Conservation (phyloP, 805 yeast genomes). For the Zygotorulaspora florentina region DNA sequence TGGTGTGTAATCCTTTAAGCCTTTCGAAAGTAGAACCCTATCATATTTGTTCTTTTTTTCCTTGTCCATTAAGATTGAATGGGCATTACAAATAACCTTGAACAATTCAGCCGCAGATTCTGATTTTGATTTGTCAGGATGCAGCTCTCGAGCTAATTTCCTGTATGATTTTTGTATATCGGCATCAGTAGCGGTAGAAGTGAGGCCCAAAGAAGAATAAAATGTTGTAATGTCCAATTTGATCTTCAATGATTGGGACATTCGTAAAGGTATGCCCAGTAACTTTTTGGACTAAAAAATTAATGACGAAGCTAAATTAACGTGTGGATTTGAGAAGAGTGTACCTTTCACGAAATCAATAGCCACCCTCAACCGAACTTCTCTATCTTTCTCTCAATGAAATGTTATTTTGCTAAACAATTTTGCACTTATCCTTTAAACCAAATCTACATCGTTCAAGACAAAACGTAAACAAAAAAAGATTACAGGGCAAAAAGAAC, state of each 20-base stretch:
- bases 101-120: slow-evolving; percentile 32
- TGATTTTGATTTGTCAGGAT: slow-evolving; percentile 73
- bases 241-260: slow-evolving; percentile 13
- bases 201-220: slow-evolving; percentile 29
- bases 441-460: neutral
- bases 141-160: slow-evolving; percentile 64
- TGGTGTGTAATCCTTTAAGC: slow-evolving; percentile 19
- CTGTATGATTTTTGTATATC: slow-evolving; percentile 74
- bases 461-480: slow-evolving; percentile 7
- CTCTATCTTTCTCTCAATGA: neutral
- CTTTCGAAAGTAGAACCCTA: slow-evolving; percentile 15
- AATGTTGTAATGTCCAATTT: slow-evolving; percentile 30
- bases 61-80: slow-evolving; percentile 28
- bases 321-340: no score
- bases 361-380: no score
- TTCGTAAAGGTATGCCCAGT: neutral
- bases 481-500: slow-evolving; percentile 2
- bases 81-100: slow-evolving; percentile 32
- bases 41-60: slow-evolving; percentile 24
- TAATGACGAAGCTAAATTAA: no score
- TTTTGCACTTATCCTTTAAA: neutral
- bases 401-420: neutral
- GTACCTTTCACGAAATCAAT: no score
- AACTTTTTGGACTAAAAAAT: no score
- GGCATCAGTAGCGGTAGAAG: slow-evolving; percentile 22